Evolutionary conservation across 768 basidiomycete species (phyloP).

Genomic region (Melanogaster broomeanus): DNA sequence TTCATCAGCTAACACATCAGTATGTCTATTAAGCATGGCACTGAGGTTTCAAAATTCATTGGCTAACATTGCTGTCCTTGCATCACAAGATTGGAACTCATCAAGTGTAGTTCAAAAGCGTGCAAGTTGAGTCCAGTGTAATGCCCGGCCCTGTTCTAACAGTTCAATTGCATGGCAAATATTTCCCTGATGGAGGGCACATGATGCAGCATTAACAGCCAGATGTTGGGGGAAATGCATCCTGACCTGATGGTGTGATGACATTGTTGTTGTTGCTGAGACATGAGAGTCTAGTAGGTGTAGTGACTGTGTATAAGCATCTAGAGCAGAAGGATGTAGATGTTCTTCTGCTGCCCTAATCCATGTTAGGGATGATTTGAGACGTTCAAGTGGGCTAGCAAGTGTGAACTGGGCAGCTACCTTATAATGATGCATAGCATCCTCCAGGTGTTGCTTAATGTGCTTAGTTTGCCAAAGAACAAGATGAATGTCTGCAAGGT

Average conservation of each 20-base stretch:
- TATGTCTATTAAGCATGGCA: background rate
- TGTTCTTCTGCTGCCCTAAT: background rate
- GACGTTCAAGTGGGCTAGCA: background rate
- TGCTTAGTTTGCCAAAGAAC: background rate
- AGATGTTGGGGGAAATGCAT: background rate
- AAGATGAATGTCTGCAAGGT: background rate
- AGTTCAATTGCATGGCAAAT: constrained; percentile 23
- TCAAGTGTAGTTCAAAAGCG: constrained; percentile 28
- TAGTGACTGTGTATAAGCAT: constrained; percentile 1
- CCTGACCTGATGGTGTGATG: background rate
- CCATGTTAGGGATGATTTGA: background rate
- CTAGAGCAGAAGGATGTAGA: constrained; percentile 1
- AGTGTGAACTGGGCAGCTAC: background rate
- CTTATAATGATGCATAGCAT: background rate
- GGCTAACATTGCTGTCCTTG: background rate
- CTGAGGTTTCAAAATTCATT: constrained; percentile 8
- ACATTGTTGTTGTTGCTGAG: background rate
- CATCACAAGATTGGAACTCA: constrained; percentile 8
- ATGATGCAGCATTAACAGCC: constrained; percentile 6
- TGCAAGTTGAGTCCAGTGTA: constrained; percentile 28
- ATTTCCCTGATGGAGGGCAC: constrained; percentile 13
- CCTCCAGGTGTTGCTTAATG: background rate
- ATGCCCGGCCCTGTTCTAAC: constrained; percentile 29
- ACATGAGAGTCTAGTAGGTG: constrained; percentile 1
- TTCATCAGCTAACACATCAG: background rate